phyloP scores from a whole-genome alignment of 2,329 filamentous ascomycete species.

The Coniella vitis region DNA sequence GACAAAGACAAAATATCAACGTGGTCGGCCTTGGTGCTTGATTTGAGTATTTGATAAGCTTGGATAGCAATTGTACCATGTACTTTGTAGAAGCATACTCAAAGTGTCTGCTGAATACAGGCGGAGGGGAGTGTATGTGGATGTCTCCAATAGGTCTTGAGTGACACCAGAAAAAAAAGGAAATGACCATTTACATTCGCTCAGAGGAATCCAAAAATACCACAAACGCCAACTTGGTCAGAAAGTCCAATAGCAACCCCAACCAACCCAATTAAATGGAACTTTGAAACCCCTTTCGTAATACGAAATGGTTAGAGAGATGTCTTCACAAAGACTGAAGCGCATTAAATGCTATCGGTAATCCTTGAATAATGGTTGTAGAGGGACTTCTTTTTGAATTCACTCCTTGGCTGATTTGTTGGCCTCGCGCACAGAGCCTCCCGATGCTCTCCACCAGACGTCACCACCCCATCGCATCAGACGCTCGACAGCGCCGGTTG shows the following conservation, averaged over 20 bases:
- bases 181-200: not conserved
- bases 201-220: not conserved
- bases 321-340: no score
- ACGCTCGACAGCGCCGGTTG: constrained; percentile 72
- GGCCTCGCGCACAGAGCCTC: constrained; percentile 54
- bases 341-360: no score
- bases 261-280: not conserved
- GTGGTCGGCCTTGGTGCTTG: not conserved
- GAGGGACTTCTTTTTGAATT: not conserved
- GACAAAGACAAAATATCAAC: not conserved
- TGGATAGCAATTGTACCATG: not conserved
- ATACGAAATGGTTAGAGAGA: no score
- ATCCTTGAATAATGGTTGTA: no score
- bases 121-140: not conserved
- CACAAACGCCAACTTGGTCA: no score
- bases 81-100: not conserved
- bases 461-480: constrained; percentile 86
- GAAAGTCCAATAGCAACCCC: not conserved
- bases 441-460: constrained; percentile 85
- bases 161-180: not conserved
- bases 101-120: not conserved
- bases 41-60: not conserved
- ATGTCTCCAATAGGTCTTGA: not conserved
- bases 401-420: constrained; percentile 3
- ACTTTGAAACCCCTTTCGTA: not conserved